phyloP scores from a whole-genome alignment of 768 basidiomycete species.

The Sporobolomyces roseus region DNA sequence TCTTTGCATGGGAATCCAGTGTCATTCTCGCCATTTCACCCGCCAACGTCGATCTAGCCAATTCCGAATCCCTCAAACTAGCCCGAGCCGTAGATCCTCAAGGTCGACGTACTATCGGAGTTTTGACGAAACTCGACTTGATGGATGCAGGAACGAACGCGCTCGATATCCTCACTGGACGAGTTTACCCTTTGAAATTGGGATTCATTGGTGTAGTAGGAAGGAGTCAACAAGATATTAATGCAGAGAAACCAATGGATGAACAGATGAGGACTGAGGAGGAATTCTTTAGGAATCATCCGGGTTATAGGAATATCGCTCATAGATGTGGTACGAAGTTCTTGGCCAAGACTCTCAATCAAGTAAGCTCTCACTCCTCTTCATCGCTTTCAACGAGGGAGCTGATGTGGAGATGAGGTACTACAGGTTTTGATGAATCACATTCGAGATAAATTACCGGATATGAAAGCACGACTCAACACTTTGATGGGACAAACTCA shows the following conservation, averaged over 20 bases:
- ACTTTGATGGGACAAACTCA: conserved; percentile 98
- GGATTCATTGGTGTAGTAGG: conserved; percentile 99
- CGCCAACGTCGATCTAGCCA: conserved; percentile 97
- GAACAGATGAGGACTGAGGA: conserved; percentile 79
- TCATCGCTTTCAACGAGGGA: background rate
- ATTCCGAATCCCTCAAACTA: conserved; percentile 94
- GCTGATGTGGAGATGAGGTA: background rate
- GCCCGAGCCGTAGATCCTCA: conserved; percentile 93
- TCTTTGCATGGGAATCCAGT: conserved; percentile 50
- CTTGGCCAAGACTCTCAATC: conserved; percentile 86
- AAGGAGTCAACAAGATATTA: conserved; percentile 96
- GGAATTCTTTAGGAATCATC: conserved; percentile 85
- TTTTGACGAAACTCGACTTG: conserved; percentile 93
- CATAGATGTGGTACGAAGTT: conserved; percentile 98
- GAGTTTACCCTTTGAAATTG: conserved; percentile 94
- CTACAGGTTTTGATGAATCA: conserved; percentile 83
- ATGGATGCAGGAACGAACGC: conserved; percentile 99
- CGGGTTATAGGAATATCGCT: conserved; percentile 89
- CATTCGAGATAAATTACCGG: conserved; percentile 95
- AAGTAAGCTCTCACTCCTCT: conserved; percentile 54
- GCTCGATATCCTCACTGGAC: conserved; percentile 87
- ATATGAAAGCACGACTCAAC: conserved; percentile 98
- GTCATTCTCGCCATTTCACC: conserved; percentile 95
- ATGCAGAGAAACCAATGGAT: conserved; percentile 72
- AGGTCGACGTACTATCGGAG: conserved; percentile 91